Conservation (phyloP, 495 filamentous ascomycete genomes). For the Entonaema liquescens region DNA sequence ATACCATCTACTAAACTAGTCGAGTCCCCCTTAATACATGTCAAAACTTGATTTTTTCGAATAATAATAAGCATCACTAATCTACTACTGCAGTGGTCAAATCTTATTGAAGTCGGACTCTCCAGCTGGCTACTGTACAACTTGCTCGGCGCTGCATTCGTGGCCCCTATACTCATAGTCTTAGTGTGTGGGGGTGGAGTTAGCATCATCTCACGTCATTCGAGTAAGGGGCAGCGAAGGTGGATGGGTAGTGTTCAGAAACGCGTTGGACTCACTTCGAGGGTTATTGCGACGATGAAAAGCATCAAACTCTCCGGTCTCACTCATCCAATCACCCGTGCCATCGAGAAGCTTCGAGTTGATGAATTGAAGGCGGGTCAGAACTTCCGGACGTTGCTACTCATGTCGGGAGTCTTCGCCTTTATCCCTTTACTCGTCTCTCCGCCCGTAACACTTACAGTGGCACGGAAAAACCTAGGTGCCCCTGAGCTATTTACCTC, state of each 20-base stretch:
- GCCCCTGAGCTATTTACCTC: constrained; percentile 66
- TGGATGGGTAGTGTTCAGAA: constrained; percentile 63
- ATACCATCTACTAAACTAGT: not conserved
- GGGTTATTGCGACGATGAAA: constrained; percentile 68
- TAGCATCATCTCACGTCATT: constrained; percentile 53
- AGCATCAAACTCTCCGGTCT: constrained; percentile 70
- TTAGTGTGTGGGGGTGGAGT: constrained; percentile 42
- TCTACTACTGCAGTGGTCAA: constrained; percentile 46
- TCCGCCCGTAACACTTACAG: constrained; percentile 53
- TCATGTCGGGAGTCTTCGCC: constrained; percentile 44
- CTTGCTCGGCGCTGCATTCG: constrained; percentile 32
- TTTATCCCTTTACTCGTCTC: constrained; percentile 62
- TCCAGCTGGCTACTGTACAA: constrained; percentile 47
- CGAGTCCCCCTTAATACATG: not conserved
- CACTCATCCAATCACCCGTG: constrained; percentile 51
- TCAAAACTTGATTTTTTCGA: not conserved
- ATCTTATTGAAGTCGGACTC: constrained; percentile 63
- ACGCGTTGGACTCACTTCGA: constrained; percentile 61
- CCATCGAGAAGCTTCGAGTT: constrained; percentile 63
- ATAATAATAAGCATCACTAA: constrained; percentile 5
- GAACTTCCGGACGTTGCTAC: constrained; percentile 55
- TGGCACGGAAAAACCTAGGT: constrained; percentile 54
- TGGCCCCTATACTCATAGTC: constrained; percentile 34
- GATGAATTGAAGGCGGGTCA: constrained; percentile 66
- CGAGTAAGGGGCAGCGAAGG: constrained; percentile 56